Evolutionary conservation across 768 basidiomycete genomes (phyloP), one percentile per base, ranked within the genome.

Genomic region (Pleurotus tuoliensis): DNA sequence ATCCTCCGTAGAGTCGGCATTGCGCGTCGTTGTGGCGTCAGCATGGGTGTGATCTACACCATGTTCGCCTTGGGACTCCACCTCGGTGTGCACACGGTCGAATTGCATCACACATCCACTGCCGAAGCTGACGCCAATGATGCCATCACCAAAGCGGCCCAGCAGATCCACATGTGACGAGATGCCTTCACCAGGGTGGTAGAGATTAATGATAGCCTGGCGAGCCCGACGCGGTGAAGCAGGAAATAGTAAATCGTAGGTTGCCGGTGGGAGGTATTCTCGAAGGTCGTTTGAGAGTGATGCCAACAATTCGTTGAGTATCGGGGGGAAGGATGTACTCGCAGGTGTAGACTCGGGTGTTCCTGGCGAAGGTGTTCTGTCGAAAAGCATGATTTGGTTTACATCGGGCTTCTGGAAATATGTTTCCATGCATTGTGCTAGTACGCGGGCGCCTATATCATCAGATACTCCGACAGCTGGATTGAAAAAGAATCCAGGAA

Each of bases 341-440:
- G 25, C 46, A 18, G 56, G 61, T 6, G 18, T 45, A 47, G 16
- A 66, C 55, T 52, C 20, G 59, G 22, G 45, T 58, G 41, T 12
- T 37, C 25, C 27, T 59, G 57, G 25, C 49, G 16, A 40, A 60
- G 63, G 39, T 40, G 67, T 66, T 12, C 86, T 80, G 44, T 84
- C 84, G 64, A 96, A 96, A 15, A 96, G 78, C 93, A 95, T 94
- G 52, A 88, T 81, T 69, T 95, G 93, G 64, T 96, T 91, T 47
- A 82, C 74, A 43, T 71, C 60, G 22, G 69, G 71, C 9, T 66
- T 66, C 8, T 63, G 64, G 64, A 88, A 89, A 67, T 87, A 90
- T 7, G 75, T 76, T 2, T 69, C 63, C 68, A 82, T 75, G 68
- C 87, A 88, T 51, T 80, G 80, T 9, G 67, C 65, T 49, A 75